Conservation (phyloP, 306 rosid species). For the Aeschynomene evenia region DNA sequence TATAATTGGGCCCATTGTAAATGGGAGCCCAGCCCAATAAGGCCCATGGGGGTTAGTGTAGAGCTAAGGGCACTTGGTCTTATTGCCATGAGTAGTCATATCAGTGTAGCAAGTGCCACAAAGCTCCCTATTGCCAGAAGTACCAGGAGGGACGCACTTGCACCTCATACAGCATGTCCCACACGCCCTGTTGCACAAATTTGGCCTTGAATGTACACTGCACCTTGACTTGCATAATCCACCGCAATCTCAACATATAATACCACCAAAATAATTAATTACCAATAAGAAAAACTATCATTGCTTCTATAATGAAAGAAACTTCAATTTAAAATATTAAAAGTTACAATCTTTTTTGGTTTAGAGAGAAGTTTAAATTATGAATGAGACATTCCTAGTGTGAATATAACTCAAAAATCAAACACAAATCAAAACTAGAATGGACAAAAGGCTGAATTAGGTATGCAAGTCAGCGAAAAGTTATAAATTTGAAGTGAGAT, state of each 20-base stretch:
- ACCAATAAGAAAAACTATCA: no score
- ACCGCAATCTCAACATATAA: slow-evolving; percentile 44
- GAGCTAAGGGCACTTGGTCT: slow-evolving; percentile 54
- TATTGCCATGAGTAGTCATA: slow-evolving; percentile 65
- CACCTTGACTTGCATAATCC: slow-evolving; percentile 50
- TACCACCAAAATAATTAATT: not conserved
- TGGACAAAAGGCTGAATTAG: no score
- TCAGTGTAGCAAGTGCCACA: slow-evolving; percentile 68
- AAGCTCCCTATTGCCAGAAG: slow-evolving; percentile 61
- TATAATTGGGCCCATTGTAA: not conserved
- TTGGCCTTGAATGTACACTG: slow-evolving; percentile 52
- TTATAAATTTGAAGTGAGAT: no score
- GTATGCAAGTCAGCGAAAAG: no score
- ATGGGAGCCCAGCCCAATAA: not conserved
- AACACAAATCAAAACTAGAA: no score
- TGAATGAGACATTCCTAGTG: no score
- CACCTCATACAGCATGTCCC: slow-evolving; percentile 67
- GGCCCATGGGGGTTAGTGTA: not conserved
- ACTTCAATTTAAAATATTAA: no score
- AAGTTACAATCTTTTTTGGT: no score
- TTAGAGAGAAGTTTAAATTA: no score
- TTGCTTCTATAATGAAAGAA: no score
- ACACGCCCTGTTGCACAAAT: slow-evolving; percentile 56
- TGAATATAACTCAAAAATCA: no score
- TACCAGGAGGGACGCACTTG: slow-evolving; percentile 75